Evolutionary conservation across 305 asterid genomes (phyloP).

Genomic region (Salvia sclarea): DNA sequence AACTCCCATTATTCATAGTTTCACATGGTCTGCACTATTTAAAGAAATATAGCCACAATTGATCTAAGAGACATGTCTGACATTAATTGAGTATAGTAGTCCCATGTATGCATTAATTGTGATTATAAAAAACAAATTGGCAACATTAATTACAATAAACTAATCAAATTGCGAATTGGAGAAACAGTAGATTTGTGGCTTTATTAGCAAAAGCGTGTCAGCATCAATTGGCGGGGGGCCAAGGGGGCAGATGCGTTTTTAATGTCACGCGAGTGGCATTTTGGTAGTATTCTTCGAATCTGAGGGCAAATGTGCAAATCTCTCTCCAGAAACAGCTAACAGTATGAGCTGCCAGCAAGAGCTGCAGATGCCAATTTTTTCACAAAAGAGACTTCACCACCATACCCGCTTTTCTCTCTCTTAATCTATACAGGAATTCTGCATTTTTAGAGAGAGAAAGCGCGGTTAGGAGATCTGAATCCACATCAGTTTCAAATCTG

Average conservation of each 20-base stretch:
- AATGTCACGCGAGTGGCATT: constrained; percentile 38
- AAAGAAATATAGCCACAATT: neutral
- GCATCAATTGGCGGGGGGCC: constrained; percentile 19
- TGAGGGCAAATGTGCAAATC: constrained; percentile 30
- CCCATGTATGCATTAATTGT: neutral
- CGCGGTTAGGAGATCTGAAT: constrained; percentile 35
- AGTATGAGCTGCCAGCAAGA: constrained; percentile 40
- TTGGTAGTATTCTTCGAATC: constrained; percentile 35
- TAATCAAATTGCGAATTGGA: neutral
- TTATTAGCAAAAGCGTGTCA: constrained; percentile 26
- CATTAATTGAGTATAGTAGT: too few species aligned
- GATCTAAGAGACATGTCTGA: neutral
- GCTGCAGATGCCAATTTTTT: constrained; percentile 34
- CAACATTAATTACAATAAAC: neutral
- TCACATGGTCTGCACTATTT: neutral
- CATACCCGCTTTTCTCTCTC: constrained; percentile 30
- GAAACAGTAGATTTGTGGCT: neutral
- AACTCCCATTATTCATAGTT: neutral
- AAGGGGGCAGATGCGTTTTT: neutral
- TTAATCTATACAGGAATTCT: constrained; percentile 29
- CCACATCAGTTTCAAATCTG: constrained; percentile 25
- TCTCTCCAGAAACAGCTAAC: constrained; percentile 46
- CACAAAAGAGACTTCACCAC: constrained; percentile 31
- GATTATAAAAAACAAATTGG: neutral
- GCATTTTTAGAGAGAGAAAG: constrained; percentile 32